Evolutionary conservation across 176 grass and related monocot species (phyloP).

Genomic region (Oryza meridionalis): DNA sequence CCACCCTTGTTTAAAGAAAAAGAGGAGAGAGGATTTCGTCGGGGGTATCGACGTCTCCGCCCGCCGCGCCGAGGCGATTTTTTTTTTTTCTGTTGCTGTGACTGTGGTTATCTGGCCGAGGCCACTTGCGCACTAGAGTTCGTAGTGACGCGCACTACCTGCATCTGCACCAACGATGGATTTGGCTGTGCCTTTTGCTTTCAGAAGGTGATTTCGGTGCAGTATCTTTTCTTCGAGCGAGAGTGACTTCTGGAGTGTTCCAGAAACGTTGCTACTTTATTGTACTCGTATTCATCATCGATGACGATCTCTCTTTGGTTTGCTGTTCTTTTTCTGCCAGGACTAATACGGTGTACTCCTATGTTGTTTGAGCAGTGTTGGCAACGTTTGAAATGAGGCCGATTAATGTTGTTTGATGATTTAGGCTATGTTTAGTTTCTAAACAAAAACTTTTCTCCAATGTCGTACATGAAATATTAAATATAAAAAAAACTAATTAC

Average conservation of each 20-base stretch:
- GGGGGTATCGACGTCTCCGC: slow-evolving; percentile 26
- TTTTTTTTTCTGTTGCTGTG: background rate
- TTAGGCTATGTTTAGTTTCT: no score
- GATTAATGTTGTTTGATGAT: background rate
- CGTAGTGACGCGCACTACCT: background rate
- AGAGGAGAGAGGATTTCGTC: background rate
- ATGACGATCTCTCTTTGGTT: background rate
- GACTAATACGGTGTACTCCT: background rate
- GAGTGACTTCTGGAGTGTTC: background rate
- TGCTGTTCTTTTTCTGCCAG: background rate
- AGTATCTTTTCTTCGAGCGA: background rate
- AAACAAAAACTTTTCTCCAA: no score
- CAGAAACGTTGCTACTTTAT: background rate
- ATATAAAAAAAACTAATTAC: no score
- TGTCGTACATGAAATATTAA: no score
- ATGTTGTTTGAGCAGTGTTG: background rate
- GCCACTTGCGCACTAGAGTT: background rate
- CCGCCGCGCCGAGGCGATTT: slow-evolving; percentile 21
- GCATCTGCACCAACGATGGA: background rate
- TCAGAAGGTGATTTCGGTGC: background rate
- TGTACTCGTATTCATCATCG: background rate
- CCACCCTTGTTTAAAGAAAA: no score
- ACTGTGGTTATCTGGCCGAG: background rate
- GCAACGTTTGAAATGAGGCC: no score
- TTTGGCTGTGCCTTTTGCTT: background rate